Conservation (phyloP, 2,329 filamentous ascomycete genomes). For the Neocucurbitaria cava region DNA sequence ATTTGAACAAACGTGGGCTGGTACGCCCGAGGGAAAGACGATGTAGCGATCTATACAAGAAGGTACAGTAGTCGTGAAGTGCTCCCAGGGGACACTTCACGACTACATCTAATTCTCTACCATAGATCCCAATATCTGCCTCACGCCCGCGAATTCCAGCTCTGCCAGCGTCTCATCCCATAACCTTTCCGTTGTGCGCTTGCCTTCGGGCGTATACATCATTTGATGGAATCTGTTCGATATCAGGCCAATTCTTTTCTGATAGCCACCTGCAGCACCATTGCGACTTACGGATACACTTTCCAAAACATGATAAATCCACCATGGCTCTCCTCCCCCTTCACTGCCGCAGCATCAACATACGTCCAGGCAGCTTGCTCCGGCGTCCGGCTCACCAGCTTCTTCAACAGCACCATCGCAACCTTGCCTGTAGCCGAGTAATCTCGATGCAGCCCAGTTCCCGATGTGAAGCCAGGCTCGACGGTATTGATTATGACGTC, state of each 20-base stretch:
- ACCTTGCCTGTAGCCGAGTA: constrained; percentile 25
- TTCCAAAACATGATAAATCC: constrained; percentile 59
- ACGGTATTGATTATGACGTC: constrained; percentile 54
- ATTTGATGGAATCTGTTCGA: constrained; percentile 4
- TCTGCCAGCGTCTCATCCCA: constrained; percentile 13
- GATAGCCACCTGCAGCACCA: not conserved
- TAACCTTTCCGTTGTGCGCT: constrained; percentile 1
- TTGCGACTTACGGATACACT: constrained; percentile 53
- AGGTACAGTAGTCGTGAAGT: no score
- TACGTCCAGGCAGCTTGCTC: constrained; percentile 56
- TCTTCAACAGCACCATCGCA: constrained; percentile 31
- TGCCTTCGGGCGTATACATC: constrained; percentile 8
- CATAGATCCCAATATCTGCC: not conserved
- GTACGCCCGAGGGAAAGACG: constrained; percentile 40
- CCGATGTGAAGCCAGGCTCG: constrained; percentile 55
- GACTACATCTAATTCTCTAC: no score
- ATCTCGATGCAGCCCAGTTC: constrained; percentile 50
- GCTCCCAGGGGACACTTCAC: no score
- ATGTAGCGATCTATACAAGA: constrained; percentile 19
- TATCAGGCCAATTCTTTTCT: constrained; percentile 8
- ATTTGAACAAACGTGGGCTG: constrained; percentile 61
- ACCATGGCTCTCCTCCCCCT: constrained; percentile 61
- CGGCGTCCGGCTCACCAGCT: constrained; percentile 35
- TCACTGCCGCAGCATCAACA: constrained; percentile 54
- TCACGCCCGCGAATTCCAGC: constrained; percentile 9